Evolutionary conservation across 208 protist species (phyloP).

Genomic region (Leishmania tropica): DNA sequence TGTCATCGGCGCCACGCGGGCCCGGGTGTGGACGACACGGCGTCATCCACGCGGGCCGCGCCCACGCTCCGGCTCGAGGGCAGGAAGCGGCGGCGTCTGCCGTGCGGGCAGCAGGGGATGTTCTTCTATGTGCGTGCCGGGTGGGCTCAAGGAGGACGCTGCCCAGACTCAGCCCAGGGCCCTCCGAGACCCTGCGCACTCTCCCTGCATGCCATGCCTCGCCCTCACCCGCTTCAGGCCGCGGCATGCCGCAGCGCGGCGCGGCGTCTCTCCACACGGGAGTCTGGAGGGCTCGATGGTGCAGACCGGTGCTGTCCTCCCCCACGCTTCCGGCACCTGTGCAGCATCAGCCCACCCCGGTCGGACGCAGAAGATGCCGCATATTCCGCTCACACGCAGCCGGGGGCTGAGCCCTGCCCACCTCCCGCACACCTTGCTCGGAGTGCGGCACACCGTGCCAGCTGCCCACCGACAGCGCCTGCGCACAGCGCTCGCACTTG

Average conservation of each 20-base stretch:
- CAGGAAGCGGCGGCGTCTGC: too few relatives aligned
- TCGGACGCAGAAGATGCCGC: neutral
- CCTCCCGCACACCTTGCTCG: neutral
- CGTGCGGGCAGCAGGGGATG: too few relatives aligned
- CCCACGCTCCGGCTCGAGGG: too few relatives aligned
- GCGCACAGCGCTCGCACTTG: too few relatives aligned
- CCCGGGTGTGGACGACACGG: too few relatives aligned
- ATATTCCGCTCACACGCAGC: neutral
- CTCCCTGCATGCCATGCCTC: neutral
- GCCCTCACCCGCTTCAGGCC: neutral
- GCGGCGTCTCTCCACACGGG: too few relatives aligned
- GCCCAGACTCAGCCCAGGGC: neutral
- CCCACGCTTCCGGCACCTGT: neutral
- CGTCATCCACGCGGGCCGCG: too few relatives aligned
- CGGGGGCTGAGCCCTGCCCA: neutral
- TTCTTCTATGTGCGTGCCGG: too few relatives aligned
- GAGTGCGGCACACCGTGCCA: neutral
- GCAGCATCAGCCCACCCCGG: neutral
- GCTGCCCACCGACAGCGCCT: neutral
- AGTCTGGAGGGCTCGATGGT: too few relatives aligned
- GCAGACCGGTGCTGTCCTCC: neutral
- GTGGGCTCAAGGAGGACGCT: neutral
- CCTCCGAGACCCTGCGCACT: neutral
- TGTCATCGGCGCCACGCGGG: too few relatives aligned
- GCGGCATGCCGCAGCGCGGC: neutral